Percentiles rank a stretch among this genome's conserved stretches.
phyloP scores from a whole-genome alignment of 2,329 filamentous ascomycete genomes.

The Nemania sp. region DNA sequence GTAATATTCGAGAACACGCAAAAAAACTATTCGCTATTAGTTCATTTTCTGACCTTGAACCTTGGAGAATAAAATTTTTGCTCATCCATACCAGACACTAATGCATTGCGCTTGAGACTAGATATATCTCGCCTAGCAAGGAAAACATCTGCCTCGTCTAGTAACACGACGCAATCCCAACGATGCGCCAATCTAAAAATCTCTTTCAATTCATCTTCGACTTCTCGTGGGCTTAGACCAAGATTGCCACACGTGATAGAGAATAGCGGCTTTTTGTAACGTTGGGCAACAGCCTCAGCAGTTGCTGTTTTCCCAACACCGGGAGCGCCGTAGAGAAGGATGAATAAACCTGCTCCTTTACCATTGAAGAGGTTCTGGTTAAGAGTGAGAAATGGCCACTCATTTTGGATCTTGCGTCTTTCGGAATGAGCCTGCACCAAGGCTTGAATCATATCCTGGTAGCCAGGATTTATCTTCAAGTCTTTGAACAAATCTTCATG shows the following conservation, averaged over 20 bases:
- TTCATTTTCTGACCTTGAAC: too few species aligned
- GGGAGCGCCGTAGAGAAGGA: constrained; percentile 51
- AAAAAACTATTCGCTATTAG: too few species aligned
- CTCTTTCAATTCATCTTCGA: constrained; percentile 46
- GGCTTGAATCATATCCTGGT: constrained; percentile 49
- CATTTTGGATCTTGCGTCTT: constrained; percentile 34
- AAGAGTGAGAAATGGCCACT: too few species aligned
- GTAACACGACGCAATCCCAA: constrained; percentile 38
- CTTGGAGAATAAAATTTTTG: too few species aligned
- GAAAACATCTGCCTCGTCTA: constrained; percentile 39
- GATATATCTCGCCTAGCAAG: too few species aligned
- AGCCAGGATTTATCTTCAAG: constrained; percentile 44
- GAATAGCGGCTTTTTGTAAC: constrained; percentile 49
- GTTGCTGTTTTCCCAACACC: constrained; percentile 55
- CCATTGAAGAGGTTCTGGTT: constrained; percentile 49
- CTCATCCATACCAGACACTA: too few species aligned
- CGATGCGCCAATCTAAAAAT: constrained; percentile 48
- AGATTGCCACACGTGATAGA: constrained; percentile 55
- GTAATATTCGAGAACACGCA: constrained; percentile 47
- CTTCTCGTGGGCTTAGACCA: constrained; percentile 44
- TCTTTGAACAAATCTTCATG: constrained; percentile 46
- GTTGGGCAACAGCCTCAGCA: constrained; percentile 47
- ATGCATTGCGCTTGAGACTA: constrained; percentile 41
- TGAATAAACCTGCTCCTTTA: constrained; percentile 49
- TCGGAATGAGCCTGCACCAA: too few species aligned